Percentiles rank a stretch among this genome's conserved stretches.
These are phyloP conservation scores for Solanum bulbocastanum DNA, from an alignment of 257 asterid species.

Conservation along the genomic window DNA sequence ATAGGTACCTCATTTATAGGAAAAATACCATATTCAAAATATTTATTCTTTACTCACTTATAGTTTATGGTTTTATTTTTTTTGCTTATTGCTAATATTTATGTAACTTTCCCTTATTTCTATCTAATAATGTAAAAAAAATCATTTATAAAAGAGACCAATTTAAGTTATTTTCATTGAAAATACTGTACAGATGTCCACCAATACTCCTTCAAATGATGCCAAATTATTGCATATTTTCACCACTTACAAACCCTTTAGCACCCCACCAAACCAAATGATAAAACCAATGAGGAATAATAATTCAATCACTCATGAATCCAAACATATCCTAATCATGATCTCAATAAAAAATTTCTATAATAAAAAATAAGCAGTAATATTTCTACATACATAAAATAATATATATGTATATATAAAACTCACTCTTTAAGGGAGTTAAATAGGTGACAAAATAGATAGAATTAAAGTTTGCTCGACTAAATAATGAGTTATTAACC, in stretches of 20 bases:
- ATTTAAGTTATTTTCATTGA: background rate
- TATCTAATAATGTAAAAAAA: no score
- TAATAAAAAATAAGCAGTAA: background rate
- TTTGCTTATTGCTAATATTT: background rate
- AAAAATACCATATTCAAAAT: background rate
- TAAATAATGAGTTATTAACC: no score
- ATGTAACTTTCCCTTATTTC: background rate
- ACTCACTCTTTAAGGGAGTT: background rate
- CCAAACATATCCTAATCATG: background rate
- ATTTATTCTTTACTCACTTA: background rate
- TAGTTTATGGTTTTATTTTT: background rate
- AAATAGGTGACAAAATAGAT: background rate
- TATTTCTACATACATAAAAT: background rate
- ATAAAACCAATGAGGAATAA: background rate
- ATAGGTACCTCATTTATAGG: background rate
- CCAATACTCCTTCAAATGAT: background rate
- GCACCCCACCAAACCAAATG: background rate
- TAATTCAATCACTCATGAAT: background rate
- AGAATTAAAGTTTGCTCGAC: background rate
- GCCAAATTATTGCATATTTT: slow-evolving; percentile 4
- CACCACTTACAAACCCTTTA: background rate
- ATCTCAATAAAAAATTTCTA: background rate
- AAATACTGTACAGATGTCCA: background rate
- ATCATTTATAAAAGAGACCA: background rate
- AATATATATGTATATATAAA: no score